Conservation (phyloP, 148 eudicot species). For the Tetragonia tetragonoides region DNA sequence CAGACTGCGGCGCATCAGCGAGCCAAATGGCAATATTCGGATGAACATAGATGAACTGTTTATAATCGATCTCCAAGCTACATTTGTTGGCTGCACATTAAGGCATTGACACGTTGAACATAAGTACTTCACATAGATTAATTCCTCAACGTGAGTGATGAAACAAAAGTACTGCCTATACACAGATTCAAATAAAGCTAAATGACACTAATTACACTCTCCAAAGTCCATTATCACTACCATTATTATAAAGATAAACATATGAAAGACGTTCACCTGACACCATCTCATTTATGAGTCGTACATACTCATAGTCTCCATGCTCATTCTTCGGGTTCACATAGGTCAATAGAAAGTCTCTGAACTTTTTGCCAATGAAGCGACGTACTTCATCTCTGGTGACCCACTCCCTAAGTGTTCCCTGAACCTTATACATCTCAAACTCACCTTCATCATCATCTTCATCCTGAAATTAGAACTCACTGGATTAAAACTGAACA, state of each 20-base stretch:
- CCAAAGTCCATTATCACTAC: not conserved
- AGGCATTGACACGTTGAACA: slow-evolving; percentile 12
- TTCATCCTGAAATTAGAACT: slow-evolving; percentile 56
- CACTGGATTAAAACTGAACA: not conserved
- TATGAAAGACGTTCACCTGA: slow-evolving; percentile 42
- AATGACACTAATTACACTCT: not conserved
- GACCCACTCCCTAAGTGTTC: slow-evolving; percentile 97
- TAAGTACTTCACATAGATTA: not conserved
- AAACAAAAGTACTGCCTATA: not conserved
- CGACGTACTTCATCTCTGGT: slow-evolving; percentile 98
- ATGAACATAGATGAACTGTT: slow-evolving; percentile 74
- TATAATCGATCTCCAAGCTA: slow-evolving; percentile 93
- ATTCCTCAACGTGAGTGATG: not conserved
- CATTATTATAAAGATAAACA: not conserved
- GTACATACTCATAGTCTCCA: slow-evolving; percentile 62
- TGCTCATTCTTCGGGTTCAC: slow-evolving; percentile 60
- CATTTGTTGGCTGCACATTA: slow-evolving; percentile 77
- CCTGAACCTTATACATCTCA: slow-evolving; percentile 91
- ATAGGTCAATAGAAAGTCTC: slow-evolving; percentile 74
- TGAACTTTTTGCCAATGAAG: slow-evolving; percentile 85
- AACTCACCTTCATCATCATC: slow-evolving; percentile 76
- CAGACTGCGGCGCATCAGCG: slow-evolving; percentile 97
- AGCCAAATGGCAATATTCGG: slow-evolving; percentile 98
- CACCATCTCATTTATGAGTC: slow-evolving; percentile 92
- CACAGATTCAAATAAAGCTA: not conserved